A percentile compares a stretch with the other conserved stretches of the same genome.
Conservation (phyloP, 2,329 filamentous ascomycete species). For the Xylaria sp. region DNA sequence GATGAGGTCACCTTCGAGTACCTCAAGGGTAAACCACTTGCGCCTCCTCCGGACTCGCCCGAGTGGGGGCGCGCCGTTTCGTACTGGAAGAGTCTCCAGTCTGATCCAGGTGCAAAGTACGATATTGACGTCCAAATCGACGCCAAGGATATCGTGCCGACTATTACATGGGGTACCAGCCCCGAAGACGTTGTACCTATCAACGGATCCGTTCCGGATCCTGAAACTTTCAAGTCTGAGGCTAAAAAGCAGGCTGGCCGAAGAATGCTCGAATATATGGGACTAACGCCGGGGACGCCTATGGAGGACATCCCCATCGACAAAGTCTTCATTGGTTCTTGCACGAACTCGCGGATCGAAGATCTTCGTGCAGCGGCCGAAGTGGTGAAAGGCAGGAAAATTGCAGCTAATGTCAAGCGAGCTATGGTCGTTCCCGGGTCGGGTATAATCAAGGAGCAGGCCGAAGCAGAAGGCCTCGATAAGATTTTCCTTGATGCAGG, state of each 20-base stretch:
- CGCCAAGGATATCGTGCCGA: slow-evolving; percentile 90
- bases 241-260: slow-evolving; percentile 80
- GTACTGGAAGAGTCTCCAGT: slow-evolving; percentile 87
- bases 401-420: slow-evolving; percentile 86
- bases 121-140: slow-evolving; percentile 90
- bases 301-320: slow-evolving; percentile 93
- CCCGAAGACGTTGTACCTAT: slow-evolving; percentile 97
- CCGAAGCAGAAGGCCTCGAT: slow-evolving; percentile 89
- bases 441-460: slow-evolving; percentile 89
- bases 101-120: slow-evolving; percentile 86
- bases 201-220: slow-evolving; percentile 86
- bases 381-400: slow-evolving; percentile 84
- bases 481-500: slow-evolving; percentile 90
- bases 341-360: slow-evolving; percentile 96
- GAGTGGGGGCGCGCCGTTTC: slow-evolving; percentile 88
- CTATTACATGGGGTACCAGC: slow-evolving; percentile 95
- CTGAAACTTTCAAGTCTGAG: slow-evolving; percentile 82
- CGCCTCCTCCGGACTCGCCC: slow-evolving; percentile 80
- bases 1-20: slow-evolving; percentile 95
- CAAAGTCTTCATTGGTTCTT: slow-evolving; percentile 98
- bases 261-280: slow-evolving; percentile 95
- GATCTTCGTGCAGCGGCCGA: slow-evolving; percentile 87
- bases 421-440: slow-evolving; percentile 97
- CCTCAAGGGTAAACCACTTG: slow-evolving; percentile 87
- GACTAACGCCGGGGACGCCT: slow-evolving; percentile 79